These are phyloP conservation scores for Linum lewisii DNA, from an alignment of 345 rosid genomes.

Conservation along the genomic window DNA sequence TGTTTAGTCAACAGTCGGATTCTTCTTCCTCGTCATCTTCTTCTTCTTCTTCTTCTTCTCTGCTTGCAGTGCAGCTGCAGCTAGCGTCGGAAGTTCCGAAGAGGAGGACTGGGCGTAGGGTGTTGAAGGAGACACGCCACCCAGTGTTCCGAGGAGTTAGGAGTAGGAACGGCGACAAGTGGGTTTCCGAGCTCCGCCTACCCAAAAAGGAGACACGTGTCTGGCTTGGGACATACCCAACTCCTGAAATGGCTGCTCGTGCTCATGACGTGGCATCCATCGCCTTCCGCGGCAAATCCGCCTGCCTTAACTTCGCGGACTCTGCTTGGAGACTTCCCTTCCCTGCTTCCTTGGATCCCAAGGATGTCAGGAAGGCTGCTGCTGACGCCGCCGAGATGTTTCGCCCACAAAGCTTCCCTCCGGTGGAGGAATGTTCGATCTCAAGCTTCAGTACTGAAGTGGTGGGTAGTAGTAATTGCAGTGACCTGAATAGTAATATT, in stretches of 20 bases:
- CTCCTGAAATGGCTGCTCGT: conserved; percentile 84
- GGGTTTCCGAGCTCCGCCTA: conserved; percentile 87
- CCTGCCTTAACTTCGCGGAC: conserved; percentile 87
- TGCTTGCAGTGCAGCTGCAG: conserved; percentile 1
- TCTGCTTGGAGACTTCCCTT: conserved; percentile 67
- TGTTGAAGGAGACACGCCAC: conserved; percentile 76
- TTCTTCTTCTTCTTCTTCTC: not conserved
- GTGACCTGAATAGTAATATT: too few relatives aligned
- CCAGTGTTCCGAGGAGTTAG: conserved; percentile 81
- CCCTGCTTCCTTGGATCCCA: conserved; percentile 46
- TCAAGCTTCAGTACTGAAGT: conserved; percentile 22
- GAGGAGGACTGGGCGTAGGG: conserved; percentile 74
- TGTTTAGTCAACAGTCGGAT: not conserved
- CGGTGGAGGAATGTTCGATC: conserved; percentile 9
- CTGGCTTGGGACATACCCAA: conserved; percentile 76
- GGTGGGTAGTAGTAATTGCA: conserved; percentile 47
- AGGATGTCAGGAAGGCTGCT: conserved; percentile 69
- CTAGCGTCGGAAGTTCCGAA: conserved; percentile 65
- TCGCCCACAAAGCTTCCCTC: conserved; percentile 15
- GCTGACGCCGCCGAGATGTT: conserved; percentile 49
- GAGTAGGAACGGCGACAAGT: conserved; percentile 56
- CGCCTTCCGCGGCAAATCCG: conserved; percentile 60
- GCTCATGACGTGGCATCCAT: conserved; percentile 88
- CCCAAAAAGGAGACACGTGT: conserved; percentile 76
- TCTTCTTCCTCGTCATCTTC: not conserved